A percentile compares a stretch with the other conserved stretches of the same genome.
Evolutionary conservation across 192 early-diverging fungal genomes (phyloP).

Genomic region (Dissophora globulifera): DNA sequence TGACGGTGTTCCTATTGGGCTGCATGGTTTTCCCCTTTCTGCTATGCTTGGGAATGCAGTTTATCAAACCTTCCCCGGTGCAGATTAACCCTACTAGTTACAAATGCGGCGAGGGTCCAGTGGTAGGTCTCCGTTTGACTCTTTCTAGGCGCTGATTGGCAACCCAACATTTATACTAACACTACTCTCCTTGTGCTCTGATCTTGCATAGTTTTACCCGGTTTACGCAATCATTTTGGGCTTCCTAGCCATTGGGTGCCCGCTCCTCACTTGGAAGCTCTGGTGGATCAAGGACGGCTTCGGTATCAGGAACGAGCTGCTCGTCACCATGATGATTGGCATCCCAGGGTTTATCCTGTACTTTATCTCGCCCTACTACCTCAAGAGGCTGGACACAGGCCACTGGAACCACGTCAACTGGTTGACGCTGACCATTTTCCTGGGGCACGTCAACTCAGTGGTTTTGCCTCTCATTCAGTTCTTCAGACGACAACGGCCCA

Average conservation of each 20-base stretch:
- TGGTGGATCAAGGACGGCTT: conserved; percentile 55
- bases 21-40: conserved; percentile 18
- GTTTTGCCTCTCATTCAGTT: conserved; percentile 43
- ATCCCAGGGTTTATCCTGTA: conserved; percentile 42
- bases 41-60: conserved; percentile 43
- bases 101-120: conserved; percentile 38
- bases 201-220: conserved; percentile 50
- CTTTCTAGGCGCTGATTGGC: too few species aligned
- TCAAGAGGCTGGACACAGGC: conserved; percentile 31
- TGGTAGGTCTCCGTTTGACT: conserved; percentile 30
- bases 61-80: conserved; percentile 42
- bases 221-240: conserved; percentile 40
- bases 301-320: conserved; percentile 44
- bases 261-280: conserved; percentile 27
- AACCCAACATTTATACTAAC: too few species aligned
- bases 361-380: conserved; percentile 37
- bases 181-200: too few species aligned
- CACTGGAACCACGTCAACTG: conserved; percentile 53
- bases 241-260: conserved; percentile 33
- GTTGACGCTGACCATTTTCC: conserved; percentile 33
- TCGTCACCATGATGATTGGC: conserved; percentile 43
- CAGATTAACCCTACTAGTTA: conserved; percentile 40
- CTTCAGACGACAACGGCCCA: conserved; percentile 23
- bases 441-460: conserved; percentile 38
- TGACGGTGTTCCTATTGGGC: conserved; percentile 26